phyloP scores from a whole-genome alignment of 805 yeast genomes.

The Teunomyces tritomae region DNA sequence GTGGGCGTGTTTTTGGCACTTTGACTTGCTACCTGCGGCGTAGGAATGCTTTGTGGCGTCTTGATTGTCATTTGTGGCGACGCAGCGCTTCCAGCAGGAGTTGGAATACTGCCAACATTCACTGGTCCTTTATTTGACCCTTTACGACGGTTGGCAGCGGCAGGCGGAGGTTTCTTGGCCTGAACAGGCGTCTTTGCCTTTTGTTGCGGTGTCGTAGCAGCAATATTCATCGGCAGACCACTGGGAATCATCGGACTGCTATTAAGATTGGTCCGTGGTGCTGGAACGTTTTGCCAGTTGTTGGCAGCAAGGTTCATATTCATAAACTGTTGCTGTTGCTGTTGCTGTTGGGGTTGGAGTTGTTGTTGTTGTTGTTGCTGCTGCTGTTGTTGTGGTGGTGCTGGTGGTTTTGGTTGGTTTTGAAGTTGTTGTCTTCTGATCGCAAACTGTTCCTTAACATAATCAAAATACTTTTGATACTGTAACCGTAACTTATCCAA shows the following conservation, averaged over 20 bases:
- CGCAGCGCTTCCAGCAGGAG: conserved; percentile 34
- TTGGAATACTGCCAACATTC: conserved; percentile 27
- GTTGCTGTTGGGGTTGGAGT: conserved; percentile 12
- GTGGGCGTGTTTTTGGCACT: conserved; percentile 43
- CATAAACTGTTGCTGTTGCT: conserved; percentile 6
- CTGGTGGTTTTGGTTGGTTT: conserved; percentile 17
- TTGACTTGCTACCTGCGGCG: conserved; percentile 38
- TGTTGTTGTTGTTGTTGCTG: conserved; percentile 10
- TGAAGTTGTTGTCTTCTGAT: conserved; percentile 36
- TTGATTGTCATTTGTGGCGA: conserved; percentile 42
- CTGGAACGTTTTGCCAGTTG: conserved; percentile 15
- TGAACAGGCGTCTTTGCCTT: conserved; percentile 5
- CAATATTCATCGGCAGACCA: conserved; percentile 11
- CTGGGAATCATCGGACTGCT: conserved; percentile 28
- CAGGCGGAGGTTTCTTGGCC: conserved; percentile 6
- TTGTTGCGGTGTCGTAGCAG: not conserved
- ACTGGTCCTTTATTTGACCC: conserved; percentile 22
- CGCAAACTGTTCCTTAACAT: conserved; percentile 62
- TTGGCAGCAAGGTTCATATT: conserved; percentile 12
- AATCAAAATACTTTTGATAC: conserved; percentile 70
- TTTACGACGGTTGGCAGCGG: conserved; percentile 18
- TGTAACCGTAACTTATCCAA: conserved; percentile 69
- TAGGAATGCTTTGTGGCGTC: conserved; percentile 43
- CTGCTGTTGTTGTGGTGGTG: conserved; percentile 10
- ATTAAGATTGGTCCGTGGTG: conserved; percentile 10